phyloP scores from a whole-genome alignment of 352 stramenopile genomes.

The Phytophthora citricola region DNA sequence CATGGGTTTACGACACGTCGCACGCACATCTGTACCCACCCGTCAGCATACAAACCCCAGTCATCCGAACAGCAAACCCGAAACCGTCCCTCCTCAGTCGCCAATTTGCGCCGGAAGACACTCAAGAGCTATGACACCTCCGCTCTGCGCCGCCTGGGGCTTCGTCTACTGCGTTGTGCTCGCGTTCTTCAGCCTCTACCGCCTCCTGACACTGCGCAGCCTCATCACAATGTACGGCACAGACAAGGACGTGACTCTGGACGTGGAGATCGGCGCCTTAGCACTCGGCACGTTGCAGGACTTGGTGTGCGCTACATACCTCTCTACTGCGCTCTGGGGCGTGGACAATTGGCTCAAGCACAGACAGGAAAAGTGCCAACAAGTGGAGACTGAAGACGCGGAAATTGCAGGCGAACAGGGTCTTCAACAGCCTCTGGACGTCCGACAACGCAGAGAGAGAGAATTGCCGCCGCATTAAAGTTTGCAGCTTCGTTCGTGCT shows the following conservation, averaged over 20 bases:
- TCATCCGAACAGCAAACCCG: conserved; percentile 10
- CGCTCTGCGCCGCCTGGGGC: conserved; percentile 39
- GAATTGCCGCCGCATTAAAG: neutral
- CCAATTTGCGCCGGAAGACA: neutral
- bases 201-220: conserved; percentile 20
- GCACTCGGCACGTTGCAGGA: conserved; percentile 32
- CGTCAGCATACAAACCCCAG: neutral
- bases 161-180: conserved; percentile 38
- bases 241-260: conserved; percentile 20
- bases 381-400: neutral
- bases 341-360: conserved; percentile 20
- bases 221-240: conserved; percentile 40
- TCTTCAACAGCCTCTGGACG: conserved; percentile 6
- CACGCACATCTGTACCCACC: neutral
- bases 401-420: neutral
- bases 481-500: conserved; percentile 21
- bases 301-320: conserved; percentile 41
- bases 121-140: too few relatives aligned
- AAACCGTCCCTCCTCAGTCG: neutral
- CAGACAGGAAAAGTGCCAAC: neutral
- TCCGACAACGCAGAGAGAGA: neutral
- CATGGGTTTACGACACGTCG: neutral
- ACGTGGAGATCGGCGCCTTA: conserved; percentile 22
- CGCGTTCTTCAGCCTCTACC: conserved; percentile 44
- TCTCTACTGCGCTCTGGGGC: conserved; percentile 29